These are phyloP conservation scores for Sugiyamaella neomexicana DNA, from an alignment of 1,139 yeast species.

Conservation along the genomic window DNA sequence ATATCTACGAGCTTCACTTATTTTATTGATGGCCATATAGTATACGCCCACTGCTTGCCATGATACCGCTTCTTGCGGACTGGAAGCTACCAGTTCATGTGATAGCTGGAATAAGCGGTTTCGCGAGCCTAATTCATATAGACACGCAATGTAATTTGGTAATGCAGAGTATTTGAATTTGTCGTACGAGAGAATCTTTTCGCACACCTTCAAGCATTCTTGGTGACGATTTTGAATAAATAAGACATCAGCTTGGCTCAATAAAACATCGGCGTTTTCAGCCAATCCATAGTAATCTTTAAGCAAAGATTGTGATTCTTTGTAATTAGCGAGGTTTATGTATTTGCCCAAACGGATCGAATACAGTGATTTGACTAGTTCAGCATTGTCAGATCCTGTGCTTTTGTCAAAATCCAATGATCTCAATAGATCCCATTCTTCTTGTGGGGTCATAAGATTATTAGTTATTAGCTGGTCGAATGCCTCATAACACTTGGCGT, in stretches of 20 bases:
- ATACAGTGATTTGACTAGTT: slow-evolving; percentile 72
- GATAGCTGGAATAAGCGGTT: slow-evolving; percentile 79
- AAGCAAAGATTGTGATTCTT: slow-evolving; percentile 66
- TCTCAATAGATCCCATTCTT: slow-evolving; percentile 76
- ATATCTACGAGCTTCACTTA: slow-evolving; percentile 80
- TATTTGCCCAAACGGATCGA: slow-evolving; percentile 76
- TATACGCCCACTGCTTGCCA: slow-evolving; percentile 95
- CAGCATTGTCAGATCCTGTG: slow-evolving; percentile 72
- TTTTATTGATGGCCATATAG: slow-evolving; percentile 71
- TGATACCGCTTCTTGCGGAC: slow-evolving; percentile 79
- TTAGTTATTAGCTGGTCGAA: slow-evolving; percentile 75
- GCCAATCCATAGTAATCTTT: slow-evolving; percentile 70
- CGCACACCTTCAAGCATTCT: slow-evolving; percentile 75
- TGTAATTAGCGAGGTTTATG: slow-evolving; percentile 56
- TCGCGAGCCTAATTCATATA: slow-evolving; percentile 81
- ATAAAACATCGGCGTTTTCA: slow-evolving; percentile 66
- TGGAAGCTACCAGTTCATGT: slow-evolving; percentile 82
- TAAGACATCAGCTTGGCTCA: slow-evolving; percentile 68
- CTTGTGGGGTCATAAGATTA: slow-evolving; percentile 76
- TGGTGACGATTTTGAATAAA: slow-evolving; percentile 80
- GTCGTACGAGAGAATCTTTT: slow-evolving; percentile 58
- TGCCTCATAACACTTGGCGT: slow-evolving; percentile 92
- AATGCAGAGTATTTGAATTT: slow-evolving; percentile 65
- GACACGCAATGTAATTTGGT: slow-evolving; percentile 79
- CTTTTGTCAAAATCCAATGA: slow-evolving; percentile 64